Evolutionary conservation across 176 grass and related monocot genomes (phyloP).

Genomic region (Thalia dealbata): DNA sequence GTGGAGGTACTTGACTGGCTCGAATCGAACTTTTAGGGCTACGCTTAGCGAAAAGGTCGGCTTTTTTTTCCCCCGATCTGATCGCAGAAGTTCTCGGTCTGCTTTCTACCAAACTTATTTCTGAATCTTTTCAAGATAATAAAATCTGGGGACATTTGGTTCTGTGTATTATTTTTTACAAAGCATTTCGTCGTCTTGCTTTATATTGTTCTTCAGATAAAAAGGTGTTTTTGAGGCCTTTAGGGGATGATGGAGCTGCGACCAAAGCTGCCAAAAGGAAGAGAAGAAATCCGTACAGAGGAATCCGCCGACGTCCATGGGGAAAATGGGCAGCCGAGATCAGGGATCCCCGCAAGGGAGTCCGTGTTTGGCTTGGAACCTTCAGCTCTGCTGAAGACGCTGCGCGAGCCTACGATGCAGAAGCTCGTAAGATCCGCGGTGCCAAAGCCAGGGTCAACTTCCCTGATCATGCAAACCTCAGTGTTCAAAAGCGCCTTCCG

Average conservation of each 20-base stretch:
- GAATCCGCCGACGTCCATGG: background rate
- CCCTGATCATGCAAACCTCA: background rate
- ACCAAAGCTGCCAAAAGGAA: background rate
- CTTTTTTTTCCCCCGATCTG: too few relatives aligned
- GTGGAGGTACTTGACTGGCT: too few relatives aligned
- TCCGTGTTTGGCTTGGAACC: slow-evolving; percentile 1
- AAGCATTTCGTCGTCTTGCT: too few relatives aligned
- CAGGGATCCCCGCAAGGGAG: background rate
- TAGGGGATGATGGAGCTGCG: background rate
- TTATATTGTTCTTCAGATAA: too few relatives aligned
- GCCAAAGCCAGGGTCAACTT: background rate
- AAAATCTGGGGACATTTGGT: background rate
- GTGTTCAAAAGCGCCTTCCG: background rate
- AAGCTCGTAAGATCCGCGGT: background rate
- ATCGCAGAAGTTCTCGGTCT: too few relatives aligned
- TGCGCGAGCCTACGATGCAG: background rate
- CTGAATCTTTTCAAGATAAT: too few relatives aligned
- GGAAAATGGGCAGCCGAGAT: slow-evolving; percentile 2
- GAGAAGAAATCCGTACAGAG: background rate
- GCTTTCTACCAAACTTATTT: too few relatives aligned
- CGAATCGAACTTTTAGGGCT: too few relatives aligned
- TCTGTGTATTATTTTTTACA: too few relatives aligned
- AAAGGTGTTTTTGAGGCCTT: background rate
- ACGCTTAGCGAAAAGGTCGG: too few relatives aligned
- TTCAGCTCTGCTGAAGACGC: background rate